Base-by-base conservation (phyloP, 2,329 filamentous ascomycete genomes). In the Emydomyces testavorans region DNA sequence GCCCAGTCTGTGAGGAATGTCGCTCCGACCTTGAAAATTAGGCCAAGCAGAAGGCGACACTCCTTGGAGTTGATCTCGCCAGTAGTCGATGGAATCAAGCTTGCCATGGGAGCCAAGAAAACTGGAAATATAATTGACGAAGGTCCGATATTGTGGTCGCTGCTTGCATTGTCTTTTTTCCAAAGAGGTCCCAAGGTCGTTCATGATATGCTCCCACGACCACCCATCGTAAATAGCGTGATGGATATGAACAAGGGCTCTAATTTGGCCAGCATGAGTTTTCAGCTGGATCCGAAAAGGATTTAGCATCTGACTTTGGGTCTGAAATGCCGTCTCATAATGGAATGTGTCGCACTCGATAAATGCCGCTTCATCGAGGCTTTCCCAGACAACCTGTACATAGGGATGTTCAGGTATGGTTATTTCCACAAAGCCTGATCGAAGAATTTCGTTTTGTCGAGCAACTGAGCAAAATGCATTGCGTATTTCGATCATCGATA, bases 161-260 rank as follows among this genome's bases (percentile, higher is more conserved):
- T 56, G 35, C 0, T 52, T 54, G 11, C 59, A 31, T 1, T 56
- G n/a, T 2, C 57, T 46, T 6, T 60, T 61, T 15, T 54, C 50
- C 59, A 83, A 57, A 1, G 83, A 54, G 0, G 57, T 58, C 3
- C 75, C 70, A 3, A 94, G 66, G 60, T 94, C 86, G 21, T 74
- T 67, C 11, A 85, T 60, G 0, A 93, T 64, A 24, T 90, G 69
- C 44, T 94, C 83, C 59, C 88, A 75, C 0, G 87, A 89, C 89
- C 89, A 95, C n/a, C 88, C 89, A 62, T 95, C 89, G 59, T 94
- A 95, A 1, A 93, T 62, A 0, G 85, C 80, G 64, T 95, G 89
- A 60, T 94, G 88, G 0, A 93, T 69, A 10, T 82, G 72, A 37
- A 85, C 46, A 8, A 76, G 57, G 1, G 63, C 50, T 26, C 60